Evolutionary conservation across 2,329 filamentous ascomycete genomes (phyloP).

Genomic region (Colletotrichum liaoningense): DNA sequence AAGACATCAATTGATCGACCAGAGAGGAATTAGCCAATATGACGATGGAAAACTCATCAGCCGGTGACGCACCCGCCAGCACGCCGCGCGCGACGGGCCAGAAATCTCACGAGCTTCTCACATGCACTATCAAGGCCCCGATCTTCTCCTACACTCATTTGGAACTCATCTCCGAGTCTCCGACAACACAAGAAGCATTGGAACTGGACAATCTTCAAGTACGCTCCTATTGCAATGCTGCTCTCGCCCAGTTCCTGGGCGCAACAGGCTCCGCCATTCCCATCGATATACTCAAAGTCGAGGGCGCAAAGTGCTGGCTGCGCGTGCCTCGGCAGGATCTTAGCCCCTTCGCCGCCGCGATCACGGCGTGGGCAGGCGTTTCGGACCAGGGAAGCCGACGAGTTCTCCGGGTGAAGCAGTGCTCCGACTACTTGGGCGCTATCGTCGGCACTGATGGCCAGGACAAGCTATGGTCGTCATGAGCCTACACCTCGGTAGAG

Average conservation of each 20-base stretch:
- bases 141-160: constrained; percentile 69
- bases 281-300: constrained; percentile 76
- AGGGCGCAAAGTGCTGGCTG: constrained; percentile 69
- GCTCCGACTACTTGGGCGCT: constrained; percentile 73
- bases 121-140: constrained; percentile 62
- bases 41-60: constrained; percentile 23
- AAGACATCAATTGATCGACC: background rate
- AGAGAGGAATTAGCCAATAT: background rate
- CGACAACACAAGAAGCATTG: constrained; percentile 4
- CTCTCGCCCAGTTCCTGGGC: constrained; percentile 77
- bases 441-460: constrained; percentile 63
- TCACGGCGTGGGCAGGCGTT: constrained; percentile 72
- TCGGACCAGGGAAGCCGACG: constrained; percentile 55
- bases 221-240: constrained; percentile 71
- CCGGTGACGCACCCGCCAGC: background rate
- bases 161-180: constrained; percentile 52
- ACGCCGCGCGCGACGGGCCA: constrained; percentile 6
- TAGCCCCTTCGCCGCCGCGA: constrained; percentile 69
- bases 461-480: constrained; percentile 61
- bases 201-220: constrained; percentile 71
- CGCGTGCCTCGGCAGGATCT: constrained; percentile 72
- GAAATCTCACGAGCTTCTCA: constrained; percentile 61
- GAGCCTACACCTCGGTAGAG: constrained; percentile 36
- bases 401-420: constrained; percentile 65
- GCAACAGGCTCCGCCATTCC: constrained; percentile 74